Evolutionary conservation across 2,329 filamentous ascomycete species (phyloP), one percentile per base, ranked within the genome.

Genomic region (Penicillium verrucosum): DNA sequence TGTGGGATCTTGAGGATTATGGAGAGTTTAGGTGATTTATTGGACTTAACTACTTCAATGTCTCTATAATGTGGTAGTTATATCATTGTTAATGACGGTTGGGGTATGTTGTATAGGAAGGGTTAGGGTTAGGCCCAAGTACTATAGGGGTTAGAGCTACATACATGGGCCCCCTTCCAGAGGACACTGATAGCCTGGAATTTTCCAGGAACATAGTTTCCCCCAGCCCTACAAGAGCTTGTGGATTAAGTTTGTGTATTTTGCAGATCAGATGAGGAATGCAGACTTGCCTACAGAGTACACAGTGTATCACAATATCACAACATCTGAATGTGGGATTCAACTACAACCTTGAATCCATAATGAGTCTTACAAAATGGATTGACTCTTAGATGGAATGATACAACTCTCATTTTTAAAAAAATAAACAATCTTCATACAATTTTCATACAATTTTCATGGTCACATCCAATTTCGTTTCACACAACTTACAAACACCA

Each of bases 261-360:
- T 48, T 42, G 51, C 8, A 32, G 44, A 54, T 50, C 51, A 41
- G 52, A 21, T 16, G 18, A 50, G 29, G 52, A 54, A 54, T 54
- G 52, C 30, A 41, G 21, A 14, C 29, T n/a, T n/a, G 9, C 21
- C 9, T 16, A 30, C 11, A 11, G 27, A 10, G 29, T 16, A 30
- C 11, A 11, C 34, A 10, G 29, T 50, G 45, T 36, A 34, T 43
- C 29, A 43, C 21, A 42, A 29, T 36, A 34, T 43, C 29, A 43
- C 21, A 42, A 29, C 29, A n/a, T 23, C 21, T 41, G 44, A 30
- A 51, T 45, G 30, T 51, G 30, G 37, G 12, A 52, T 29, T 23
- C 21, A 5, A 34, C 37, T 4, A 41, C 5, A 12, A 18, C 11
- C 16, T 34, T 43, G 14, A 25, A n/a, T 30, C 5, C n/a, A 9